A percentile compares a stretch with the other conserved stretches of the same genome.
Conservation (phyloP, 371 early-diverging fungal genomes). For the Conidiobolus incongruus region DNA sequence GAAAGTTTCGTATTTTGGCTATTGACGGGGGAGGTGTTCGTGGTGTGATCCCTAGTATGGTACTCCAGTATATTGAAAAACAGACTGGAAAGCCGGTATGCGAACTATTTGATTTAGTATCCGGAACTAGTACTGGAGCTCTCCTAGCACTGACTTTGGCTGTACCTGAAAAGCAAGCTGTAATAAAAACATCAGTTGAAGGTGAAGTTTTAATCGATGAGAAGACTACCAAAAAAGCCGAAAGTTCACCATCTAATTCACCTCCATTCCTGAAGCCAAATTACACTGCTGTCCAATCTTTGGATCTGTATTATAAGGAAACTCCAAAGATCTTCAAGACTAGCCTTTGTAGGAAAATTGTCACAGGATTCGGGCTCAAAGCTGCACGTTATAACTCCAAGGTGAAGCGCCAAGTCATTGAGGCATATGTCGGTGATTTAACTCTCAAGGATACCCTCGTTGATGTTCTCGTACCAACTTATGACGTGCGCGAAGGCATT, state of each 20-base stretch:
- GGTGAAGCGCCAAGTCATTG: neutral
- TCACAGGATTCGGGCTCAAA: neutral
- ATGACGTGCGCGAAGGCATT: neutral
- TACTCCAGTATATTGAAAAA: conserved; percentile 3
- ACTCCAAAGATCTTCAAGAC: neutral
- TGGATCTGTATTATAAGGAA: neutral
- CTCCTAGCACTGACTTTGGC: neutral
- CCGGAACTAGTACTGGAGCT: conserved; percentile 6
- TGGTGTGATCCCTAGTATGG: conserved; percentile 4
- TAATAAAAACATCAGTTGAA: neutral
- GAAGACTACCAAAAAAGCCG: neutral
- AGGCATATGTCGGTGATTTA: neutral
- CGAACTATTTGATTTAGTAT: conserved; percentile 2
- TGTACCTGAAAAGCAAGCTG: neutral
- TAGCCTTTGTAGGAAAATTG: neutral
- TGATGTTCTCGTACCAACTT: neutral
- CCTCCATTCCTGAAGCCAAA: too few relatives aligned
- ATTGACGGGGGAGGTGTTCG: conserved; percentile 7
- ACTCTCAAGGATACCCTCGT: neutral
- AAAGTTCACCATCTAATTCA: too few relatives aligned
- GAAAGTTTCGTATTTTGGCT: conserved; percentile 1
- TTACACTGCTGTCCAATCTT: neutral
- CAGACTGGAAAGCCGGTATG: neutral
- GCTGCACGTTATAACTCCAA: neutral
- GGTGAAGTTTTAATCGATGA: neutral